phyloP scores from a whole-genome alignment of 2,329 filamentous ascomycete genomes.

The Magnaporthiopsis poae region DNA sequence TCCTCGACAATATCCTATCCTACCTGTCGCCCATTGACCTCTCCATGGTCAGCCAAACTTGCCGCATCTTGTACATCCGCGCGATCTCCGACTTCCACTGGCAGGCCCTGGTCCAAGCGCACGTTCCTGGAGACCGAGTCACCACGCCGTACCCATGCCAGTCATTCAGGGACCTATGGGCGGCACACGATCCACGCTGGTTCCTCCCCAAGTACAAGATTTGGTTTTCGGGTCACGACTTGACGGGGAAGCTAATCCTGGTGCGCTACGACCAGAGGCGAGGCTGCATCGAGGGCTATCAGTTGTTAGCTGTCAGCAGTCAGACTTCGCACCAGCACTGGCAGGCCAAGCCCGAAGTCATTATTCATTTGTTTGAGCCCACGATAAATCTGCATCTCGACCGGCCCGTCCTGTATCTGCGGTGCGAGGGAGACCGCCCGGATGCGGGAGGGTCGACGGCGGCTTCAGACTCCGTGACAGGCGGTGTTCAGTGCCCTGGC shows the following conservation, averaged over 20 bases:
- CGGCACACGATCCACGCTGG: constrained; percentile 70
- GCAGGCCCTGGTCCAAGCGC: constrained; percentile 58
- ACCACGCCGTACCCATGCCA: constrained; percentile 46
- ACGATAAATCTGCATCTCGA: constrained; percentile 62
- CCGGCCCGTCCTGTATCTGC: constrained; percentile 56
- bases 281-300: constrained; percentile 72
- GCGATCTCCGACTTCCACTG: constrained; percentile 61
- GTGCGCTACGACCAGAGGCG: constrained; percentile 64
- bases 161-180: constrained; percentile 63
- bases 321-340: constrained; percentile 50
- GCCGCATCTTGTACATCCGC: constrained; percentile 48
- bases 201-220: constrained; percentile 71
- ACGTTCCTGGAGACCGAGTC: constrained; percentile 50
- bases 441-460: background rate
- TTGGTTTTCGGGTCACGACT: constrained; percentile 71
- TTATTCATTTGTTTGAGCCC: constrained; percentile 66
- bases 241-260: constrained; percentile 66
- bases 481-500: background rate
- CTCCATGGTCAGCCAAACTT: constrained; percentile 48
- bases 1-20: constrained; percentile 61
- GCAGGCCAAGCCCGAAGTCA: constrained; percentile 53
- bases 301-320: constrained; percentile 57
- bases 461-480: background rate
- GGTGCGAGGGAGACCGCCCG: constrained; percentile 27
- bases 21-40: constrained; percentile 59